Base-by-base conservation (phyloP, 2,329 filamentous ascomycete genomes). In the Curvularia hawaiiensis region DNA sequence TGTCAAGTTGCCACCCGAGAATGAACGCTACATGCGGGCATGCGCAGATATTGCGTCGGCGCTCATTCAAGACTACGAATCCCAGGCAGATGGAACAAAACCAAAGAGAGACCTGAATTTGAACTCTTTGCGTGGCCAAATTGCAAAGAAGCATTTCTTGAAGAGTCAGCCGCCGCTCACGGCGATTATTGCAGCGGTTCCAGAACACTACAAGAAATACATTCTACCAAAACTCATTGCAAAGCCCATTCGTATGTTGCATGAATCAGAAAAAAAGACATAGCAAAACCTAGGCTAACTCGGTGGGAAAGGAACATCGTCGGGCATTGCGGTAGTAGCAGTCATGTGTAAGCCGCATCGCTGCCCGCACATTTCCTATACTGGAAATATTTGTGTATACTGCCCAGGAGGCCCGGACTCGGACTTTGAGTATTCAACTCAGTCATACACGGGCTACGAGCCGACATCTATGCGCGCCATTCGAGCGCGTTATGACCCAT, bases 181-280 rank as follows among this genome's bases (percentile, higher is more conserved):
- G 9, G 94, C 95, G 59, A 99, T 99, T 73, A 98, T 99, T 73
- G 92, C 95, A 53, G 95, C 95, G 10, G 94, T 99, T 35, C 96
- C 96, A n/a, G 95, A 99, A 75, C 93, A 98, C 76, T 97, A 98
- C 81, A 99, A 98, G 83, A 99, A 98, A 80, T 98, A 98, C 72
- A 97, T 99, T 60, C 79, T 98, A 61, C 95, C 93, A 20, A 97
- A 97, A 79, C 82, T 99, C 61, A 92, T 99, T 68, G 95, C 96
- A 26, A 99, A 99, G 79, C 95, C 95, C 1, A 98, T 99, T 59
- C 85, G 91, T 90, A 83, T 70, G 84, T 80, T 30, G 28, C n/a
- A 18, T 38, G 10, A 20, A 33, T 38, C 35, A 12, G 14, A 16
- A 30, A n/a, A 4, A 30, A 20, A n/a, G n/a, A n/a, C 20, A 16